These are phyloP conservation scores for Fonsecaea pedrosoi DNA, from an alignment of 2,329 filamentous ascomycete genomes.

Conservation along the genomic window DNA sequence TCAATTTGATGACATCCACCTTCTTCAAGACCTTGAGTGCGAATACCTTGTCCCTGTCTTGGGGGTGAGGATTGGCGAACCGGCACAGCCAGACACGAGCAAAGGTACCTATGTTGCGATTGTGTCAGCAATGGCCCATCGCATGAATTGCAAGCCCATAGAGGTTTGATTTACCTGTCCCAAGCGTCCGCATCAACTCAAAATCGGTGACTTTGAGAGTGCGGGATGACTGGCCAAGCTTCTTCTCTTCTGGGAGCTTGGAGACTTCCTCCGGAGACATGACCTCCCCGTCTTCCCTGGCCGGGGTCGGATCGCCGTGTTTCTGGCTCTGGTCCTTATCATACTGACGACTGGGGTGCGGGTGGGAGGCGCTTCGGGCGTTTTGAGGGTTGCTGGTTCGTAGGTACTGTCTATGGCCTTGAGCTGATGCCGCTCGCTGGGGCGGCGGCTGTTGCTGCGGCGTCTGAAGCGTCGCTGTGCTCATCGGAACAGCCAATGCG, in stretches of 20 bases:
- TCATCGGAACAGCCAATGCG: conserved; percentile 39
- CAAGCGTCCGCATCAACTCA: conserved; percentile 56
- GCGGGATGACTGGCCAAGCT: conserved; percentile 48
- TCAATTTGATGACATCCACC: conserved; percentile 63
- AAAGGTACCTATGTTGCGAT: conserved; percentile 52
- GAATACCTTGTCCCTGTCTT: conserved; percentile 52
- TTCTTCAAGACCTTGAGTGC: conserved; percentile 59
- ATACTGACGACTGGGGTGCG: conserved; percentile 38
- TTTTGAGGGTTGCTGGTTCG: conserved; percentile 36
- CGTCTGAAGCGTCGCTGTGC: conserved; percentile 41
- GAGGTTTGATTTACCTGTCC: conserved; percentile 50
- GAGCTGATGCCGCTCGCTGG: conserved; percentile 38
- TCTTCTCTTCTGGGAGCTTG: conserved; percentile 48
- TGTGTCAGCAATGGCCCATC: conserved; percentile 19
- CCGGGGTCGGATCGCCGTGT: conserved; percentile 24
- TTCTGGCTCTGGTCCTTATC: conserved; percentile 38
- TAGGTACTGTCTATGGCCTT: conserved; percentile 39
- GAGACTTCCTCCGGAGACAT: conserved; percentile 44
- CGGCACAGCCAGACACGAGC: conserved; percentile 59
- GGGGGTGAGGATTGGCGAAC: conserved; percentile 47
- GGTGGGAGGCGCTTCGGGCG: conserved; percentile 39
- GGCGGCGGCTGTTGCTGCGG: conserved; percentile 40
- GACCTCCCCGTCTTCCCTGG: conserved; percentile 21
- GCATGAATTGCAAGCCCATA: background rate
- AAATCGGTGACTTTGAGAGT: conserved; percentile 54